These are phyloP conservation scores for Dactylellina haptotyla DNA, from an alignment of 2,329 filamentous ascomycete species.

Conservation along the genomic window DNA sequence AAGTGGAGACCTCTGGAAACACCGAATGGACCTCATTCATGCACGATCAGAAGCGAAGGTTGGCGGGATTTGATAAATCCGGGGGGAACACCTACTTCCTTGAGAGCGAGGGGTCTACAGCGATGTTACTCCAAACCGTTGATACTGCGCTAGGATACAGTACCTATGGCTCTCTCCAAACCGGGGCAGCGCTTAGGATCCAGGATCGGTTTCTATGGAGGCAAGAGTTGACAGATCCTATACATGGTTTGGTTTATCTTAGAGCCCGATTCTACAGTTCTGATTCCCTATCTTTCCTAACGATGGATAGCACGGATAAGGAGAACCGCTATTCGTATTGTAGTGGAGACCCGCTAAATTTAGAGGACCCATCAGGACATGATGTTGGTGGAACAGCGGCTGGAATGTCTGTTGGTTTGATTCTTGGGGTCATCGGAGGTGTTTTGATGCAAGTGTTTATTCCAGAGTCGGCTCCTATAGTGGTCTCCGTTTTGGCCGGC, in stretches of 20 bases:
- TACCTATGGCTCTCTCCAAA: conserved; percentile 1
- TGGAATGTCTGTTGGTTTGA: not conserved
- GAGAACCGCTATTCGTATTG: conserved; percentile 15
- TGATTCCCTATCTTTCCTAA: not conserved
- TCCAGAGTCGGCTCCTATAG: not conserved
- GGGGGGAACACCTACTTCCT: too few species aligned
- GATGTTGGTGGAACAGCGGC: not conserved
- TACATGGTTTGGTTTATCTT: not conserved
- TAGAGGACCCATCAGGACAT: not conserved
- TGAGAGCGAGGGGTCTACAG: too few species aligned
- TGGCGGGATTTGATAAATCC: too few species aligned
- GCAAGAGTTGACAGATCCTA: not conserved
- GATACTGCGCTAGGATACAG: too few species aligned
- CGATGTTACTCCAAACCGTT: too few species aligned
- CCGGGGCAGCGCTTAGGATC: not conserved
- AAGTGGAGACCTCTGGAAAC: too few species aligned
- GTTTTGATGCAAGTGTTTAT: not conserved
- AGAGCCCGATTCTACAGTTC: conserved; percentile 1
- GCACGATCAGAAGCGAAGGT: too few species aligned
- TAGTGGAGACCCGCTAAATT: not conserved
- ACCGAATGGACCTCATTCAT: too few species aligned
- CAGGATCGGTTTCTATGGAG: not conserved
- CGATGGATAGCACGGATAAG: not conserved
- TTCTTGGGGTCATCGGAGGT: not conserved
- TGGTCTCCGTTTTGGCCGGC: not conserved